These are phyloP conservation scores for Jacaranda mimosifolia DNA, from an alignment of 257 asterid species.

Conservation along the genomic window DNA sequence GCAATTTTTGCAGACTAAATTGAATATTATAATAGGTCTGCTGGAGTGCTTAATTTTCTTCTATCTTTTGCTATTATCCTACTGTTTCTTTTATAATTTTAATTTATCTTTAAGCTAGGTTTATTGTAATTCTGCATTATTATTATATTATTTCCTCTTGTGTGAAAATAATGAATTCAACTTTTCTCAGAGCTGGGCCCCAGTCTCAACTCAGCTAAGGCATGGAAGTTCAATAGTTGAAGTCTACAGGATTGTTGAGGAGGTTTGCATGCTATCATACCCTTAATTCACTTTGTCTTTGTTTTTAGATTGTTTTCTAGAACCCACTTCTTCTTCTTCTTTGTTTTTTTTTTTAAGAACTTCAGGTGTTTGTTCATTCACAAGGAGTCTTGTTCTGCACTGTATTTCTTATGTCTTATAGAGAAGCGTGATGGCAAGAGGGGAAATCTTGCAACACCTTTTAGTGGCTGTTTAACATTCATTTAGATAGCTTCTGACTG, in stretches of 20 bases:
- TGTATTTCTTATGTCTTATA: constrained; percentile 2
- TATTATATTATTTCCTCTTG: constrained; percentile 25
- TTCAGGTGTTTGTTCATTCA: neutral
- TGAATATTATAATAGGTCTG: constrained; percentile 3
- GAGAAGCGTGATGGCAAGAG: neutral
- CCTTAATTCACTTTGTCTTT: constrained; percentile 22
- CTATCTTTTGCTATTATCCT: constrained; percentile 32
- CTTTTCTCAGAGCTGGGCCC: constrained; percentile 74
- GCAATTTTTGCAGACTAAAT: neutral
- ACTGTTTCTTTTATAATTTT: constrained; percentile 13
- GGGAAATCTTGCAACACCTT: neutral
- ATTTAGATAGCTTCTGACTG: neutral
- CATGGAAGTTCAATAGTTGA: constrained; percentile 97
- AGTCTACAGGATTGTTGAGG: constrained; percentile 98
- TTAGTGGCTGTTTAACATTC: neutral
- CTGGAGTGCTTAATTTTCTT: constrained; percentile 13
- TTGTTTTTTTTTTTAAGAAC: neutral
- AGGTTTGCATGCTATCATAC: constrained; percentile 56
- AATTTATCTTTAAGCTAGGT: neutral
- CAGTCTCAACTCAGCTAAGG: constrained; percentile 93
- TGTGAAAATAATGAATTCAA: constrained; percentile 37
- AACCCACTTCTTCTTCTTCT: too few relatives aligned
- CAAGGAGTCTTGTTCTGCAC: constrained; percentile 29
- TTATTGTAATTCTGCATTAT: constrained; percentile 1
- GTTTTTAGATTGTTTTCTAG: constrained; percentile 6